phyloP scores from a whole-genome alignment of 345 rosid genomes.

The Linum usitatissimum region DNA sequence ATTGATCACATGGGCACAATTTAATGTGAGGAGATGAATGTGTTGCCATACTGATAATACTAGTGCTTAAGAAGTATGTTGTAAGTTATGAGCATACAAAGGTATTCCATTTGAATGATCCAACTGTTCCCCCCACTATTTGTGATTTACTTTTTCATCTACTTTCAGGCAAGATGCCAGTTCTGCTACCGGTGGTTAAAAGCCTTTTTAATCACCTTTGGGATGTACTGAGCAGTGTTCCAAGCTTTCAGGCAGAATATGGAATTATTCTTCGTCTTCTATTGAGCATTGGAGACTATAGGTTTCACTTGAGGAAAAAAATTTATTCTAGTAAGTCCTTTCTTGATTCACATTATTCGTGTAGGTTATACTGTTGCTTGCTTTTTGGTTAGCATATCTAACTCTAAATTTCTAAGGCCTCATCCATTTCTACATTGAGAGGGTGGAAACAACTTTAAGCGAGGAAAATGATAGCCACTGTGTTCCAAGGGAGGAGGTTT shows the following conservation, averaged over 20 bases:
- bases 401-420: constrained; percentile 37
- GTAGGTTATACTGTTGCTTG: constrained; percentile 7
- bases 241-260: constrained; percentile 79
- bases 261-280: constrained; percentile 71
- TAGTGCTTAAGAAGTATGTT: neutral
- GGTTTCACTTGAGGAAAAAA: constrained; percentile 65
- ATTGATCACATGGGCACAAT: neutral
- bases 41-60: neutral
- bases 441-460: constrained; percentile 43
- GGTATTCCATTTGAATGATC: constrained; percentile 7
- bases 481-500: constrained; percentile 64
- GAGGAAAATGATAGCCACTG: constrained; percentile 38
- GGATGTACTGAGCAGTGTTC: constrained; percentile 59
- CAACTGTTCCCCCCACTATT: neutral
- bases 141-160: constrained; percentile 1
- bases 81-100: neutral
- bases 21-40: neutral
- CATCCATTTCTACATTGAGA: constrained; percentile 57
- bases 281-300: constrained; percentile 50
- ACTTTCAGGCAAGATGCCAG: constrained; percentile 42
- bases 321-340: constrained; percentile 53
- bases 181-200: constrained; percentile 59
- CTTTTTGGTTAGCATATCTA: constrained; percentile 9
- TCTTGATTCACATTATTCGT: constrained; percentile 4
- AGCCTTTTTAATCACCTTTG: constrained; percentile 54